A percentile compares a stretch with the other conserved stretches of the same genome.
phyloP scores from a whole-genome alignment of 352 stramenopile species.

The Phytophthora uliginosa region DNA sequence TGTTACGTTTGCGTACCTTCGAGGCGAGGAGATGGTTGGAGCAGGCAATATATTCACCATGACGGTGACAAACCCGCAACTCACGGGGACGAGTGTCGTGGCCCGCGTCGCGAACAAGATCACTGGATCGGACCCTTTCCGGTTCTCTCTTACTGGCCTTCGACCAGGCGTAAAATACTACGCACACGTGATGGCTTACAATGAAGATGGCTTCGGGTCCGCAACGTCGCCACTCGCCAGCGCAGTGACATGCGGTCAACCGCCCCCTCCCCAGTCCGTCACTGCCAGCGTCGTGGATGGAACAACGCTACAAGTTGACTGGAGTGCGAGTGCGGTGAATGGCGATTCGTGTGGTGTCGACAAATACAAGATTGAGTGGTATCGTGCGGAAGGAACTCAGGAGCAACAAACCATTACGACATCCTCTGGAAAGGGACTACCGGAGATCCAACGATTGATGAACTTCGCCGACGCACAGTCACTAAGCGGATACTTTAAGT shows the following conservation, averaged over 20 bases:
- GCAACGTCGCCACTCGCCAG: slow-evolving; percentile 67
- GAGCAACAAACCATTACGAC: slow-evolving; percentile 86
- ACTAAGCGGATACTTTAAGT: slow-evolving; percentile 72
- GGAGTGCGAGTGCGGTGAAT: slow-evolving; percentile 40
- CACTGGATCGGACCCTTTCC: slow-evolving; percentile 93
- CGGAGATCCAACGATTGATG: slow-evolving; percentile 70
- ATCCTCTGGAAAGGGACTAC: slow-evolving; percentile 70
- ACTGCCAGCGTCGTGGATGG: slow-evolving; percentile 57
- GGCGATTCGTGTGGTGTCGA: slow-evolving; percentile 48
- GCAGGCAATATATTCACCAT: slow-evolving; percentile 92
- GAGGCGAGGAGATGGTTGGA: slow-evolving; percentile 92
- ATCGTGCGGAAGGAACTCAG: slow-evolving; percentile 55
- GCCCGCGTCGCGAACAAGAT: slow-evolving; percentile 87
- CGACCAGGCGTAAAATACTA: slow-evolving; percentile 71
- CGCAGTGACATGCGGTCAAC: slow-evolving; percentile 60
- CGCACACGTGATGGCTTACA: slow-evolving; percentile 87
- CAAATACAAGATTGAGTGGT: slow-evolving; percentile 83
- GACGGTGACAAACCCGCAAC: slow-evolving; percentile 54
- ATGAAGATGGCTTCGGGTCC: slow-evolving; percentile 47
- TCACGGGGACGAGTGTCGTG: slow-evolving; percentile 71
- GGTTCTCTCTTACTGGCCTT: slow-evolving; percentile 67
- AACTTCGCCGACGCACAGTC: slow-evolving; percentile 70
- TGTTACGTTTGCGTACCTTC: slow-evolving; percentile 95
- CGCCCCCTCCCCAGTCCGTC: slow-evolving; percentile 48
- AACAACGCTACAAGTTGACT: slow-evolving; percentile 56